These are phyloP conservation scores for Rhypophila decipiens DNA, from an alignment of 495 filamentous ascomycete species.

Conservation along the genomic window DNA sequence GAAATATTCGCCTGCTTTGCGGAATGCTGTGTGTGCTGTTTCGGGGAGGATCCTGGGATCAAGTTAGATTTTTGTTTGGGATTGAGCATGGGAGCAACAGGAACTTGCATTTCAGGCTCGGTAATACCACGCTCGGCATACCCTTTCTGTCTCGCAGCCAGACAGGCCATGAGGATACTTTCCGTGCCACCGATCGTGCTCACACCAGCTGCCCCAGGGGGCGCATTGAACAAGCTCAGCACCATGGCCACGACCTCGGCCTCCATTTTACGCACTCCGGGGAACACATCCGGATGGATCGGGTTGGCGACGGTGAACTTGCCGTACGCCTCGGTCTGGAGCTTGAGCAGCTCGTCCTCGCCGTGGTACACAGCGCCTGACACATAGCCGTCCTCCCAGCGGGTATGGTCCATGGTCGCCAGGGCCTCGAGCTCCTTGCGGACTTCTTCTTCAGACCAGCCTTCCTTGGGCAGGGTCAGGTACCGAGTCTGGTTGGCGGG, in stretches of 20 bases:
- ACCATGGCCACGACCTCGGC: slow-evolving; percentile 98
- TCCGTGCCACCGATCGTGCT: slow-evolving; percentile 93
- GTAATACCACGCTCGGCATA: slow-evolving; percentile 76
- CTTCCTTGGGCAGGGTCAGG: slow-evolving; percentile 73
- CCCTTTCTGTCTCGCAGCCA: slow-evolving; percentile 84
- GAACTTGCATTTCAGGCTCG: slow-evolving; percentile 84
- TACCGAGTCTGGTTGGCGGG: slow-evolving; percentile 68
- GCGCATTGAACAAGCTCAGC: slow-evolving; percentile 84
- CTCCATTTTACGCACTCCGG: slow-evolving; percentile 98
- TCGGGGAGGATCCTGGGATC: slow-evolving; percentile 84
- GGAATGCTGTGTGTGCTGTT: slow-evolving; percentile 92
- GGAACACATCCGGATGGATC: slow-evolving; percentile 98
- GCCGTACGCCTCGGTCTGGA: slow-evolving; percentile 88
- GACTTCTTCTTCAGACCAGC: slow-evolving; percentile 74
- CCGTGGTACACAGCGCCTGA: slow-evolving; percentile 97
- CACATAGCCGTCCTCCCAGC: slow-evolving; percentile 94
- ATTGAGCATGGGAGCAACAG: too few species aligned
- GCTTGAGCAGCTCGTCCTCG: slow-evolving; percentile 70
- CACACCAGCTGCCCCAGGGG: slow-evolving; percentile 73
- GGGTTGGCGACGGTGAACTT: slow-evolving; percentile 96
- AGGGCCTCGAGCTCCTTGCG: slow-evolving; percentile 73
- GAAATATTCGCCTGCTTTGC: slow-evolving; percentile 92
- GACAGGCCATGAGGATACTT: slow-evolving; percentile 89
- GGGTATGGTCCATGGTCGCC: slow-evolving; percentile 81
- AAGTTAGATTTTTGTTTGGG: too few species aligned